Base-by-base conservation (phyloP, 352 stramenopile species). In the Phytophthora sp. region DNA sequence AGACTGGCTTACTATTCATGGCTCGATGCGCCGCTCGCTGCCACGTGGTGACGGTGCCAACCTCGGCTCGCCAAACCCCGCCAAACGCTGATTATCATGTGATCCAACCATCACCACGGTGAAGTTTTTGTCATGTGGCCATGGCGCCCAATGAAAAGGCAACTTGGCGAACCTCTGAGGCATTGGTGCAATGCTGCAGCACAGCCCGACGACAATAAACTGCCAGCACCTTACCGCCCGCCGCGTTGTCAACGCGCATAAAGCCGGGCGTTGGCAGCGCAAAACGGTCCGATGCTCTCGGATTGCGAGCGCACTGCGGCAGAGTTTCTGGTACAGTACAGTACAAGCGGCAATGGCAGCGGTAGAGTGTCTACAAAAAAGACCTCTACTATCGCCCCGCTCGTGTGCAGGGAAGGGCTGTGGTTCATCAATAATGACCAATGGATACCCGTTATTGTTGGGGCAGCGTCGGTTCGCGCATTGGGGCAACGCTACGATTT, bases 351-450 rank as follows among this genome's bases (percentile, higher is more conserved):
- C n/a, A n/a, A n/a, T n/a, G n/a, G n/a, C n/a, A n/a, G n/a, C n/a
- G n/a, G n/a, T n/a, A n/a, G n/a, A n/a, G n/a, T n/a, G n/a, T n/a
- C n/a, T n/a, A n/a, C n/a, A n/a, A n/a, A n/a, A n/a, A n/a, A 58
- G 61, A 36, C 53, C 61, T 69, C 47, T 69, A 69, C 61, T 44
- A 64, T 51, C 26, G 7, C 20, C 20, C 46, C 29, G 36, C 5
- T 23, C 49, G 23, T 56, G 42, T 11, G 0, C 24, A 27, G 20
- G 29, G 23, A 66, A 60, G 24, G 56, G 16, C 33, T 46, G 29
- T 16, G 8, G 31, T 36, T 35, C 9, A 15, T n/a, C n/a, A 50
- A 41, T 60, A 39, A 26, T 18, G n/a, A 33, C 64, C 64, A 72
- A 68, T 72, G 5, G 5, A 0, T n/a, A 23, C 6, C 15, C 18